Base-by-base conservation (phyloP, 2,329 filamentous ascomycete genomes). In the Alternaria arborescens region DNA sequence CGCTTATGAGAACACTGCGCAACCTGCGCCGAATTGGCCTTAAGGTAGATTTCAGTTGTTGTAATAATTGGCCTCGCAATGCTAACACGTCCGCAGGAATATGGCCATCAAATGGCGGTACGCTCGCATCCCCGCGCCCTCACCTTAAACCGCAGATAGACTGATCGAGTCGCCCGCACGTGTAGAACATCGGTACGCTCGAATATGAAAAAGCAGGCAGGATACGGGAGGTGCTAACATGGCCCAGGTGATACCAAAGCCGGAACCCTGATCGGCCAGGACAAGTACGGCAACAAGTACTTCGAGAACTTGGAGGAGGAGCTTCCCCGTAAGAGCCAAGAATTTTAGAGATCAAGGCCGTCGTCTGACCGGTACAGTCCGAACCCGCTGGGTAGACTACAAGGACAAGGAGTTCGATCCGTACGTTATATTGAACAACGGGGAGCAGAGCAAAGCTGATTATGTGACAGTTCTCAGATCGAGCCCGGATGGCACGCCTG, bases 401-500 rank as follows among this genome's bases (percentile, higher is more conserved):
- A 94, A 93, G 83, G 86, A 91, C 80, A 85, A 92, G 73, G 93
- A 98, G 80, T 91, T 86, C 77, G 91, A 95, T 73, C 84, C 91
- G 87, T 91, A 84, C 71, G 87, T 77, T 41, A 36, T 30, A 20
- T 26, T 24, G n/a, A 18, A 12, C 2, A 38, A 41, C 8, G 32
- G 20, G 44, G 36, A 16, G 28, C 6, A 28, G n/a, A 46, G 5
- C 36, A 20, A 26, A 18, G 63, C 79, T 82, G 80, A 87, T 71
- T 4, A 22, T 74, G 70, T 46, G 41, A 61, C 67, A 91, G 89
- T 64, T 87, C 88, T 60, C 92, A 97, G 55, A 91, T 97, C 73
- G 94, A 98, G 81, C 94, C 94, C 52, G 92, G 94, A 80, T 99
- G 95, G 95, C 95, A 98, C 82, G 93, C 92, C 30, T 99, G 95